Conservation (phyloP, 2,329 filamentous ascomycete species). For the Colletotrichum sp. region DNA sequence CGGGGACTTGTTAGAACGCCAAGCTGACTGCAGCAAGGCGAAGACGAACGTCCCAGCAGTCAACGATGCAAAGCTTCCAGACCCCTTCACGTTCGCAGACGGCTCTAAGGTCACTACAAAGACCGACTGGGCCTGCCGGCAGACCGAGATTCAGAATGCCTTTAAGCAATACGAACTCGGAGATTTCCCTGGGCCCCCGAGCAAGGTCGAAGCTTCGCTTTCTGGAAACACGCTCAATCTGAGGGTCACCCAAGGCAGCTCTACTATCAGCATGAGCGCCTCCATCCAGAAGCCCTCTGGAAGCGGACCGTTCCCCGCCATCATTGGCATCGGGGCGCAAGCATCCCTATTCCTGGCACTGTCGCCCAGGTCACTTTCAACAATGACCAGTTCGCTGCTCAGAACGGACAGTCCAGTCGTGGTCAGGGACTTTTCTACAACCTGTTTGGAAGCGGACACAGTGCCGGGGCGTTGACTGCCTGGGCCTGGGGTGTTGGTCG, state of each 20-base stretch:
- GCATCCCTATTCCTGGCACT: conserved; percentile 57
- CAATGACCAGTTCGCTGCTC: conserved; percentile 62
- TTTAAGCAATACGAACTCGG: conserved; percentile 58
- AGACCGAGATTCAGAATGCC: conserved; percentile 50
- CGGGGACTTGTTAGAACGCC: conserved; percentile 39
- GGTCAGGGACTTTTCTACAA: conserved; percentile 65
- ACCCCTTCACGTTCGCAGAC: conserved; percentile 52
- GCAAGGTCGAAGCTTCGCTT: conserved; percentile 49
- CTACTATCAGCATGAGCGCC: conserved; percentile 49
- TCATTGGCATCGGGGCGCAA: conserved; percentile 62
- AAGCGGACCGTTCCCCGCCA: conserved; percentile 54
- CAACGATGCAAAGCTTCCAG: conserved; percentile 43
- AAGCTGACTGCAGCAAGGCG: conserved; percentile 37
- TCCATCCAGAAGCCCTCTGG: conserved; percentile 47
- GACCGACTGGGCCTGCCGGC: conserved; percentile 53
- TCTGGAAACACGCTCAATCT: conserved; percentile 48
- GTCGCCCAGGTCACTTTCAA: conserved; percentile 64
- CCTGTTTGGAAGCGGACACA: conserved; percentile 59
- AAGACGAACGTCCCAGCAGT: conserved; percentile 38
- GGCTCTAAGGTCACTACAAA: conserved; percentile 49
- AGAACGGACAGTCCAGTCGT: conserved; percentile 50
- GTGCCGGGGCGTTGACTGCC: conserved; percentile 62
- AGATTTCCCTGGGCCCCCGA: conserved; percentile 49
- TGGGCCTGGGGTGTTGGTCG: conserved; percentile 70
- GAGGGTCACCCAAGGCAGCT: conserved; percentile 47